Conservation (phyloP, 1,284 basidiomycete species). For the Pterulicium gracile region DNA sequence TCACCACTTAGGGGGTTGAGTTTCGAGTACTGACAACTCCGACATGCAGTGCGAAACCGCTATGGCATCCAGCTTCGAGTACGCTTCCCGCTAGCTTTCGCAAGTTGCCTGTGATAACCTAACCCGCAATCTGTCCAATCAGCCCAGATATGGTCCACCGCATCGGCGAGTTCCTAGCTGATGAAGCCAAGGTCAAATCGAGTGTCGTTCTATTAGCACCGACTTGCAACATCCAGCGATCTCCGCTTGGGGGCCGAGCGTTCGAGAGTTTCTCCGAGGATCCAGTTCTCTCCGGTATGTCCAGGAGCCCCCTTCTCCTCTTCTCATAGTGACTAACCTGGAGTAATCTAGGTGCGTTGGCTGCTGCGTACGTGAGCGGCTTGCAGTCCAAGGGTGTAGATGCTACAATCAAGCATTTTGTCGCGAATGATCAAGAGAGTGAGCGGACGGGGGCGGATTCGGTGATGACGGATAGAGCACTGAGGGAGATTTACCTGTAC, state of each 20-base stretch:
- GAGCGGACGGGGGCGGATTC: conserved; percentile 53
- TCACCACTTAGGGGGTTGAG: too few species aligned
- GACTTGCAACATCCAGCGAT: conserved; percentile 62
- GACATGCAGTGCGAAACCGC: conserved; percentile 49
- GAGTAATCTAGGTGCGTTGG: conserved; percentile 35
- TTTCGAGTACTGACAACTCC: conserved; percentile 5
- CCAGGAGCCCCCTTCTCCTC: neutral
- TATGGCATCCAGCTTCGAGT: conserved; percentile 54
- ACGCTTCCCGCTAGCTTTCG: too few species aligned
- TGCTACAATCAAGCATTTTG: conserved; percentile 44
- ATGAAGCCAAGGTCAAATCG: conserved; percentile 54
- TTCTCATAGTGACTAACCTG: neutral
- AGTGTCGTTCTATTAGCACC: conserved; percentile 54
- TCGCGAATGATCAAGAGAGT: conserved; percentile 58
- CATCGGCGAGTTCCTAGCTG: conserved; percentile 45
- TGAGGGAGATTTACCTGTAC: conserved; percentile 63
- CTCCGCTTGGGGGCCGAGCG: conserved; percentile 48
- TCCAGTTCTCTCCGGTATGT: conserved; percentile 46
- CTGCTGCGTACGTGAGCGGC: conserved; percentile 56
- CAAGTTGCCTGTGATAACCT: neutral
- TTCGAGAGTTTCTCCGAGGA: conserved; percentile 69
- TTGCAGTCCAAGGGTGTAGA: conserved; percentile 54
- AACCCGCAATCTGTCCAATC: neutral
- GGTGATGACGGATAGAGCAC: conserved; percentile 48
- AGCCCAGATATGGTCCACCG: conserved; percentile 33